Evolutionary conservation across 2,329 filamentous ascomycete genomes (phyloP), one percentile per base, ranked within the genome.

Genomic region (Stachybotrys elegans): DNA sequence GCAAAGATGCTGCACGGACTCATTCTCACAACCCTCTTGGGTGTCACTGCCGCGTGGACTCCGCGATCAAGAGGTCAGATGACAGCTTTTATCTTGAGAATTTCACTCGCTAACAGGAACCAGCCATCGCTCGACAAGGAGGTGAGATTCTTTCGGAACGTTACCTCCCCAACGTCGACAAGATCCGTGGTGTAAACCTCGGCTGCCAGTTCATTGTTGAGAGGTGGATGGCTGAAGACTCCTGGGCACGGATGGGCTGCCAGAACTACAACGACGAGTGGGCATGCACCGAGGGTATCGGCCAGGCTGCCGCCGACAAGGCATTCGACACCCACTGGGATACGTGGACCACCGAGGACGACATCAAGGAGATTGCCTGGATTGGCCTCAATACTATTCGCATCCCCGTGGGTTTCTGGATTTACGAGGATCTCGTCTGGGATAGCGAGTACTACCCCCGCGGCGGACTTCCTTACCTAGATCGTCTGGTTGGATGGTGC

Each of bases 171-270:
- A 40, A 34, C 0, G 31, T 40, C 1, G 29, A 42, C 14, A 58
- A 58, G 21, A 45, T 58, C 2, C 53, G 54, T 1, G 54, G 56
- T 5, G 56, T 58, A 37, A 58, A 58, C 1, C 51, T 58, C 0
- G 56, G 54, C 2, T 59, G 53, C 0, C 55, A 57, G 2, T 59
- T 57, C 48, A 54, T 59, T 21, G 42, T 59, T 9, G 56, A 59
- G 20, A 49, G 51, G 20, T 59, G 57, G 56, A 56, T 58, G 51
- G 52, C 52, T 0, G 48, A 50, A 22, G 51, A 51, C 1, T 47
- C 50, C 11, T 59, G 53, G 51, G 43, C 46, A 4, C 35, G 20
- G 12, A 58, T 59, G 57, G 55, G 53, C n/a, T 59, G 57, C 17
- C 46, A 43, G 9, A 46, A 44, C 2, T 50, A 51, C 9, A 52